Evolutionary conservation across 495 filamentous ascomycete genomes (phyloP).

Genomic region (Trichoderma asperelloides): DNA sequence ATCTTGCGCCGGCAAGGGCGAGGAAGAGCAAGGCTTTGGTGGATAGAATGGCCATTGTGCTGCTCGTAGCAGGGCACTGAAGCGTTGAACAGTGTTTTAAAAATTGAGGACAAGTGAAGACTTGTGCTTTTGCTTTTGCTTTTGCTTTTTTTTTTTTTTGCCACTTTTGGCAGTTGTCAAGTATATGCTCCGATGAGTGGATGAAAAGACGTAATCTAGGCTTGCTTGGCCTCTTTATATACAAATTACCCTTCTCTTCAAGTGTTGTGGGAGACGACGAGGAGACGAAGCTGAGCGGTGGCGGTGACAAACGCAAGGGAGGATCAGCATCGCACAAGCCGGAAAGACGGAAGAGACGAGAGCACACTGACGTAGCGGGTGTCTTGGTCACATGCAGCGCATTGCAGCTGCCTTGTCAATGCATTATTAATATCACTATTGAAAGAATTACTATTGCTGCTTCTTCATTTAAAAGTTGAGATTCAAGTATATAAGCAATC

Average conservation of each 20-base stretch:
- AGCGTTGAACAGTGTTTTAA: background rate
- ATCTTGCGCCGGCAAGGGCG: background rate
- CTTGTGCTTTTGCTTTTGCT: no score
- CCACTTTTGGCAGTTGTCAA: no score
- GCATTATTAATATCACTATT: no score
- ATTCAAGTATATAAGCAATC: no score
- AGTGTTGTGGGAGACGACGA: background rate
- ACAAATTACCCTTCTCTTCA: no score
- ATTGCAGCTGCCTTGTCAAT: background rate
- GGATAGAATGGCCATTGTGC: background rate
- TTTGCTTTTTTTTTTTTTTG: no score
- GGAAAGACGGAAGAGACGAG: background rate
- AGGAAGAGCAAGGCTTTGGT: background rate
- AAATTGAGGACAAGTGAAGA: background rate
- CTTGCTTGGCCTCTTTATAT: no score
- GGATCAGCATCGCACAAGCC: background rate
- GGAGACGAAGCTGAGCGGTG: background rate
- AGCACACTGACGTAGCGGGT: background rate
- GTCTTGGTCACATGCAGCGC: background rate
- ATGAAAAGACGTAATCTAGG: no score
- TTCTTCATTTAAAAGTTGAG: no score
- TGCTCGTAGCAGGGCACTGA: background rate
- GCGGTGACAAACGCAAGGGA: background rate
- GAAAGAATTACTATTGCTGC: no score
- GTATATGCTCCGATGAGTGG: no score